A percentile compares a stretch with the other conserved stretches of the same genome.
These are phyloP conservation scores for Suhomyces sp. DNA, from an alignment of 805 yeast genomes.

Conservation along the genomic window DNA sequence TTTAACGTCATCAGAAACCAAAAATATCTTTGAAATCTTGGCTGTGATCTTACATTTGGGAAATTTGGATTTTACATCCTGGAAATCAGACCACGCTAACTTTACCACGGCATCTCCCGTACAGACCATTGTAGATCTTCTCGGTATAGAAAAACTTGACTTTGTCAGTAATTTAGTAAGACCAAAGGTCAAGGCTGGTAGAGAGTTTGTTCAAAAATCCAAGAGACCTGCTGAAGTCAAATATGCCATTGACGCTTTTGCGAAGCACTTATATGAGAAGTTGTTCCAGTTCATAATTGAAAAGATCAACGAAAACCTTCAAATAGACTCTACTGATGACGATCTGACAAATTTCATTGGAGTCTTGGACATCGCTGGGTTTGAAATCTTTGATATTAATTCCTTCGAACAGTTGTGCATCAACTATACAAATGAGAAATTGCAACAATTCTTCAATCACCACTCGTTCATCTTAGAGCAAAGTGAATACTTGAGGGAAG, in stretches of 20 bases:
- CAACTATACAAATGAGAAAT: constrained; percentile 58
- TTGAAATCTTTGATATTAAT: constrained; percentile 55
- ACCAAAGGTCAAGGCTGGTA: constrained; percentile 90
- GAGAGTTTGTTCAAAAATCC: constrained; percentile 78
- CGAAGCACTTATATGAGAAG: constrained; percentile 83
- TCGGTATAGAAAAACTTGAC: constrained; percentile 58
- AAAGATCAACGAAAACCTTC: constrained; percentile 67
- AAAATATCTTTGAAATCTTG: constrained; percentile 59
- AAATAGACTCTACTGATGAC: constrained; percentile 24
- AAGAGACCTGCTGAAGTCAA: constrained; percentile 77
- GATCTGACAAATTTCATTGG: constrained; percentile 45
- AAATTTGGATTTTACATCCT: constrained; percentile 68
- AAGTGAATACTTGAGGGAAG: constrained; percentile 56
- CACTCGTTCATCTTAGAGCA: constrained; percentile 61
- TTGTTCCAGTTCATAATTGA: constrained; percentile 75
- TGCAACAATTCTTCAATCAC: constrained; percentile 61
- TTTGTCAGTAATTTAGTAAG: constrained; percentile 58
- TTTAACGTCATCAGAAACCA: constrained; percentile 52
- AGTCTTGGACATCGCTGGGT: constrained; percentile 60
- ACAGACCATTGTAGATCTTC: constrained; percentile 51
- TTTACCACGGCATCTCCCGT: constrained; percentile 51
- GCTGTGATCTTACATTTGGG: constrained; percentile 85
- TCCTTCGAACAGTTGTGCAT: constrained; percentile 62
- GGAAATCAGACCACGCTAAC: constrained; percentile 73
- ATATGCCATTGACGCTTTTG: constrained; percentile 77